Evolutionary conservation across 1,139 yeast genomes (phyloP), one percentile per base, ranked within the genome.

Genomic region (Geotrichum phurueaensis): DNA sequence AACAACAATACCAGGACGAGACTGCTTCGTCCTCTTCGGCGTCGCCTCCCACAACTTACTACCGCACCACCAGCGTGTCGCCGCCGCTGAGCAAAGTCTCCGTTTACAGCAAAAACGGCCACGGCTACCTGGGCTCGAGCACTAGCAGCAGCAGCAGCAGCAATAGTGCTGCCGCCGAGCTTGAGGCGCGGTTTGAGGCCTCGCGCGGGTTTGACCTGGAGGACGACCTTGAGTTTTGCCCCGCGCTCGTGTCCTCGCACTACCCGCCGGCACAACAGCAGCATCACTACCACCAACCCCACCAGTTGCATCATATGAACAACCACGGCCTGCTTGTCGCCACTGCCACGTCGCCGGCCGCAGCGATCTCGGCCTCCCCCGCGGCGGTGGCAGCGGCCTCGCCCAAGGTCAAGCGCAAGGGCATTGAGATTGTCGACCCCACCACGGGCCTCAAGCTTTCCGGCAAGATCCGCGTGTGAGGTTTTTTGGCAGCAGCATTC

Each of bases 341-440:
- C 6, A 27, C 27, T 5, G 29, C 23, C n/a, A n/a, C 31, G 45
- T 12, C 51, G 50, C 43, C 47, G 22, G 20, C 43, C 15, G 18
- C 56, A 27, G 10, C 54, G 43, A n/a, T 27, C 9, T 20, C 51
- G 6, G 29, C 29, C 4, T 29, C 33, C 20, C 15, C 45, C 9
- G 39, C 51, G 13, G 12, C 23, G 22, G 47, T 31, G 7, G 39
- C 51, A n/a, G 12, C 23, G 22, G 47, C 51, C 57, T 47, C 52
- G 48, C 25, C 49, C 54, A 22, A 18, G 31, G 27, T 51, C 58
- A 59, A 18, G 62, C 62, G 62, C 65, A 69, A 69, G 65, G 74
- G 89, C 83, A 62, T 89, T 69, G 94, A 87, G 70, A 88, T 88
- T 66, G 85, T 89, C 64, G 86, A 88, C 71, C 96, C 96, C 9